Evolutionary conservation across 805 yeast species (phyloP), one percentile per base, ranked within the genome.

Genomic region (Saccharomycopsis sp.): DNA sequence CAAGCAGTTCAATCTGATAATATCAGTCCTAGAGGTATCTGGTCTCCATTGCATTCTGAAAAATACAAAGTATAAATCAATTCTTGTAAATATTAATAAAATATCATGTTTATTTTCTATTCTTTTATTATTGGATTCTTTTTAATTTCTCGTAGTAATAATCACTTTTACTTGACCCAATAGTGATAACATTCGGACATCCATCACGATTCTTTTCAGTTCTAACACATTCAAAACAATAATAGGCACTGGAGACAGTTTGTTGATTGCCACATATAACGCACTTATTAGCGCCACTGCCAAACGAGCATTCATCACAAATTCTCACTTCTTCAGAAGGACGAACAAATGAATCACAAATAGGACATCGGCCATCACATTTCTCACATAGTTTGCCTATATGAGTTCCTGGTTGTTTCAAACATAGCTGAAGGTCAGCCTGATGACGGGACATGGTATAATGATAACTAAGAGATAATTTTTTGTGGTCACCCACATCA

Each of bases 301-400:
- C 94, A 55, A 79, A 78, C 0, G 95, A 73, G 58, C 97, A 89
- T 51, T 81, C 90, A 48, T 83, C 89, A 60, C 97, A 89, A 17
- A 87, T 72, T 47, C 83, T 68, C 1, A 78, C 96, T 46, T 68
- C 61, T 14, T 74, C 68, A 5, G 75, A 72, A 0, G 93, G 87
- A 50, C 80, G 76, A 4, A 86, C 95, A 53, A 72, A 75, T 1
- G 95, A 83, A 57, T 88, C 97, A 61, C 97, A 89, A 2, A 79
- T 69, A 2, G 96, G 96, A 56, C 97, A 89, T 53, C 79, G 72
- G 1, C 96, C 97, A 58, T 89, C 96, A 60, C 97, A 89, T 59
- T 74, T 84, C 26, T 76, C 79, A 56, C 97, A 89, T 2, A 89
- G 67, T 41, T 70, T 65, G 1, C 95, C 97, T 3, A 75, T 59